Evolutionary conservation across 2,329 filamentous ascomycete genomes (phyloP), one percentile per base, ranked within the genome.

Genomic region (Pestalotiopsis sp.): DNA sequence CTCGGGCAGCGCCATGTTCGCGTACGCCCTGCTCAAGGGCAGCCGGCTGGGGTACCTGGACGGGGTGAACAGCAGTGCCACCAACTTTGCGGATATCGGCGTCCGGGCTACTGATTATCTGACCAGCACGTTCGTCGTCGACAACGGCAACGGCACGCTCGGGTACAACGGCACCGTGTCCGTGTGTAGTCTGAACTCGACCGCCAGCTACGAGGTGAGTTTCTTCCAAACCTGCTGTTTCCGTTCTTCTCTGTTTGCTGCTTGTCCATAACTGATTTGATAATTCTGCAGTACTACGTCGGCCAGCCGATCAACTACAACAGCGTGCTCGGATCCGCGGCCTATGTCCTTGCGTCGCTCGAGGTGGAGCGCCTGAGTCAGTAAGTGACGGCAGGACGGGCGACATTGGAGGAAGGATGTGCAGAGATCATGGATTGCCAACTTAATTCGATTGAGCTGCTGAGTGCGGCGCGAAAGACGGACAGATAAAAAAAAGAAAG

Each of bases 141-240:
- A 68, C 13, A 72, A 78, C 38, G 65, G 65, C 11, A 73, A 78
- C 27, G 72, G 73, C 12, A 75, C 72, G 39, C 41, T 77, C 3
- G 74, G 78, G 3, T 82, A 77, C 45, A 77, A 80, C 64, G 77
- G 77, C 57, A 82, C 81, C 0, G 81, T 82, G 3, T 65, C 76
- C 0, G 80, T 82, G 6, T 82, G 80, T 71, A 82, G 81, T 64
- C 73, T 82, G 39, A 82, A 83, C 72, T 83, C 81, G 60, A 82
- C 75, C 2, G 81, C 81, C 1, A 74, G 71, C 1, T 82, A 80
- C 68, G 77, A 77, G 27, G 76, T 78, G 45, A 75, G 76, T 74
- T 12, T 11, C 17, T 12, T 55, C 14, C 39, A 14, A 36, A 7
- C 13, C 17, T 14, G 6, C 39, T 3, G 14, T 41, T 41, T 41